Evolutionary conservation across 177 flowering plant species (phyloP).

Genomic region (Vitis hybrid): DNA sequence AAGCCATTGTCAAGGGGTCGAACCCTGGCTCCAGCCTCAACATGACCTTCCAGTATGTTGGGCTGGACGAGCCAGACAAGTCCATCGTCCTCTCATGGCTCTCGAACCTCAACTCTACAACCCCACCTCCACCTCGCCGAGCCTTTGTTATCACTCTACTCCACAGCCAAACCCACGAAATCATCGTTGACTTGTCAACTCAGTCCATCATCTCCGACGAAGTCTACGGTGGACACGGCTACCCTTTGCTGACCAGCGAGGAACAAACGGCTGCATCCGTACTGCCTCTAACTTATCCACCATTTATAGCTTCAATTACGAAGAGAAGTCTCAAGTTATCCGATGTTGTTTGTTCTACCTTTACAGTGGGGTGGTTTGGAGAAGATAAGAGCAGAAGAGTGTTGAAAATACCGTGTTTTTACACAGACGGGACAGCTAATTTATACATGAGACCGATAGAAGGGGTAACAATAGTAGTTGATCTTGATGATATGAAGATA

Average conservation of each 20-base stretch:
- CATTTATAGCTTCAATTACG: no score
- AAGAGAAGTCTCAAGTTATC: no score
- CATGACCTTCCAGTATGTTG: no score
- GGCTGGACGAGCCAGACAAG: constrained; percentile 53
- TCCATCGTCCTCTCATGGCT: background rate
- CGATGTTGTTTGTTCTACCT: no score
- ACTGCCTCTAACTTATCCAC: no score
- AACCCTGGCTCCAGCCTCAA: no score
- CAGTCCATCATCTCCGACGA: constrained; percentile 16
- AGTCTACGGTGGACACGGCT: constrained; percentile 8
- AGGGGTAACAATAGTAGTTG: constrained; percentile 45
- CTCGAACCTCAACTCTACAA: background rate
- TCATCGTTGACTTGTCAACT: constrained; percentile 34
- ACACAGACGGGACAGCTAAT: constrained; percentile 39
- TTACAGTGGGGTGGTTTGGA: constrained; percentile 21
- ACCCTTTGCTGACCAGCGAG: no score
- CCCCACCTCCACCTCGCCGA: constrained; percentile 14
- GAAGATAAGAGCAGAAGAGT: constrained; percentile 8
- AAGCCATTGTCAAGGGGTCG: no score
- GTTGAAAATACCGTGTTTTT: constrained; percentile 25
- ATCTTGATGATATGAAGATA: constrained; percentile 39
- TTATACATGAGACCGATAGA: constrained; percentile 45
- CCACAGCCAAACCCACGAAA: constrained; percentile 30
- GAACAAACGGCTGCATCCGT: no score
- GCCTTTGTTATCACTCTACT: constrained; percentile 23